A percentile compares a stretch with the other conserved stretches of the same genome.
These are phyloP conservation scores for Acacia crassicarpa DNA, from an alignment of 306 rosid species.

Conservation along the genomic window DNA sequence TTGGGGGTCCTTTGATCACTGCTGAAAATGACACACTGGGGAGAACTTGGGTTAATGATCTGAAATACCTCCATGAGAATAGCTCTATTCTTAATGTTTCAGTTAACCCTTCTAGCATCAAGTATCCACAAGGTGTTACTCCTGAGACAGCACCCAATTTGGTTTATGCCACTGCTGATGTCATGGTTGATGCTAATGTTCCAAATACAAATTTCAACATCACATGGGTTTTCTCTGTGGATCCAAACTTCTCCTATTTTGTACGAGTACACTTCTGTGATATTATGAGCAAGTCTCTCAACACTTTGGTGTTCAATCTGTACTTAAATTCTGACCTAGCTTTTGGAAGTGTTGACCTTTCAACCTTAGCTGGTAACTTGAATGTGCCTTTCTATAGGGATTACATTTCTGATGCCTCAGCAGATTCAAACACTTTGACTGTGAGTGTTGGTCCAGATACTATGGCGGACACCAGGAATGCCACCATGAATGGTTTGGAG, in stretches of 20 bases:
- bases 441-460: slow-evolving; percentile 91
- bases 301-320: slow-evolving; percentile 75
- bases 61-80: slow-evolving; percentile 77
- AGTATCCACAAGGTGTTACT: slow-evolving; percentile 52
- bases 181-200: slow-evolving; percentile 75
- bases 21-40: slow-evolving; percentile 83
- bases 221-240: slow-evolving; percentile 84
- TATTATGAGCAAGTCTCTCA: slow-evolving; percentile 71
- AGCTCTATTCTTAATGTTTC: slow-evolving; percentile 68
- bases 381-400: slow-evolving; percentile 72
- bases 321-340: slow-evolving; percentile 72
- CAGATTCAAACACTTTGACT: slow-evolving; percentile 52
- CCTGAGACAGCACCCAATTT: slow-evolving; percentile 82
- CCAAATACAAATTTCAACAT: slow-evolving; percentile 74
- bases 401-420: slow-evolving; percentile 62
- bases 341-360: slow-evolving; percentile 67
- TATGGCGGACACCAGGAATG: slow-evolving; percentile 60
- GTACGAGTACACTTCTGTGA: slow-evolving; percentile 87
- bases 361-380: slow-evolving; percentile 62
- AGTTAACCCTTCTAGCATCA: slow-evolving; percentile 58
- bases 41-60: slow-evolving; percentile 90
- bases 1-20: slow-evolving; percentile 84
- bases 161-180: slow-evolving; percentile 91
- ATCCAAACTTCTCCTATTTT: slow-evolving; percentile 67
- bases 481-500: slow-evolving; percentile 87